Evolutionary conservation across 805 yeast species (phyloP), one percentile per base, ranked within the genome.

Genomic region (Yarrowia sp.): DNA sequence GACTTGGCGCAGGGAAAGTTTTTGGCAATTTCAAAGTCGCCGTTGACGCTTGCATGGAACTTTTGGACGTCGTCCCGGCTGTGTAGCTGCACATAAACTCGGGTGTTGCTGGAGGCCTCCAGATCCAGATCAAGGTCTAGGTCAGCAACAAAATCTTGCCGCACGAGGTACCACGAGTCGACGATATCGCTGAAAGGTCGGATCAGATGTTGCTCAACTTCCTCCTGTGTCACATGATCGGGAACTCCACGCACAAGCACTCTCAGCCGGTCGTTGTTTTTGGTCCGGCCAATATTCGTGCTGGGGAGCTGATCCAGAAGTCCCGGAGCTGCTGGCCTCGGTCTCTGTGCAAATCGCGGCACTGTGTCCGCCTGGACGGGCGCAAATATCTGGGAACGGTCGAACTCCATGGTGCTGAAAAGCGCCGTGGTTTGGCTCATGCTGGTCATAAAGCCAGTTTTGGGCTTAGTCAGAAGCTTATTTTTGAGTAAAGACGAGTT

Each of bases 381-480:
- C 19, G 49, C 29, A 25, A 53, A 32, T 18, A 41, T 35, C 62
- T 27, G 38, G 18, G 58, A 51, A 2, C 58, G 58, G 8, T 33
- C 42, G 58, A 51, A 51, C 55, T 68, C 14, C 64, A 67, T 29
- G 3, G 25, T 42, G 49, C 6, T 14, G 27, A 41, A 41, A 25
- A 42, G 16, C 4, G 27, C 14, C n/a, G 44, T 14, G 14, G 44
- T 22, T 13, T 22, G 18, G 24, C 13, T 18, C 12, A 27, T 18
- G 35, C 13, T 44, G 24, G 25, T 18, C 24, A 7, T 6, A 18
- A 18, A 44, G 32, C 9, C 29, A 18, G 35, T 27, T 27, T 29
- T 9, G 13, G 13, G 33, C 29, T 44, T 24, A 25, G 51, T 44
- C 33, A 44, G 3, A 14, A 44, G 51, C 21, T 42, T 25, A 42